A percentile compares a stretch with the other conserved stretches of the same genome.
Evolutionary conservation across 345 rosid species (phyloP).

Genomic region (Populus simonii): DNA sequence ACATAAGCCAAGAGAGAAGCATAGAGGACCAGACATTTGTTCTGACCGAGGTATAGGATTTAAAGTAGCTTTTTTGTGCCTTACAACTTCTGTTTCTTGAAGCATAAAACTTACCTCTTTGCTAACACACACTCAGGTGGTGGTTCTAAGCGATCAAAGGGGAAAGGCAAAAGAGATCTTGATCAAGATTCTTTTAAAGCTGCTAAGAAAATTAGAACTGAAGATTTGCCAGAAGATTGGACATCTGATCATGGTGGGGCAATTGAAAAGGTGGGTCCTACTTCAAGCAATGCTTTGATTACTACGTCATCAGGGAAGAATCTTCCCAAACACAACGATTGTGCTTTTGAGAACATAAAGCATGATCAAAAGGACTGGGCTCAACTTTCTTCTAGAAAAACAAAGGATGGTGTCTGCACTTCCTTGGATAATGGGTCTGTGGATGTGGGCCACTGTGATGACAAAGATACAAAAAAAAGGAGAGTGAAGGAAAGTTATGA

Average conservation of each 20-base stretch:
- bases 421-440: constrained; percentile 42
- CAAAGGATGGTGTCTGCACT: constrained; percentile 36
- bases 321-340: constrained; percentile 36
- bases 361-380: constrained; percentile 35
- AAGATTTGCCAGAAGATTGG: constrained; percentile 46
- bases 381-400: constrained; percentile 39
- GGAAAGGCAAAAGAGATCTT: constrained; percentile 50
- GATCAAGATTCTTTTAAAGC: constrained; percentile 49
- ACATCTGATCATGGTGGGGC: constrained; percentile 39
- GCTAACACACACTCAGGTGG: constrained; percentile 50
- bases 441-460: constrained; percentile 43
- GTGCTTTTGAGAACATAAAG: constrained; percentile 36
- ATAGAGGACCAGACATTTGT: constrained; percentile 40
- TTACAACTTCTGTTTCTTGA: constrained; percentile 4
- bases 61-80: constrained; percentile 15
- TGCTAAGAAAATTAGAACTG: constrained; percentile 65
- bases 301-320: constrained; percentile 42
- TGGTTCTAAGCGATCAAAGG: constrained; percentile 49
- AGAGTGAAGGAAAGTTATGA: constrained; percentile 49
- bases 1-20: constrained; percentile 59
- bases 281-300: constrained; percentile 49
- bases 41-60: constrained; percentile 71
- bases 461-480: constrained; percentile 53
- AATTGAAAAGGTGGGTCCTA: constrained; percentile 40
- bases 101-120: constrained; percentile 18